Evolutionary conservation across 2,329 filamentous ascomycete genomes (phyloP).

Genomic region (Metarhizium rileyi): DNA sequence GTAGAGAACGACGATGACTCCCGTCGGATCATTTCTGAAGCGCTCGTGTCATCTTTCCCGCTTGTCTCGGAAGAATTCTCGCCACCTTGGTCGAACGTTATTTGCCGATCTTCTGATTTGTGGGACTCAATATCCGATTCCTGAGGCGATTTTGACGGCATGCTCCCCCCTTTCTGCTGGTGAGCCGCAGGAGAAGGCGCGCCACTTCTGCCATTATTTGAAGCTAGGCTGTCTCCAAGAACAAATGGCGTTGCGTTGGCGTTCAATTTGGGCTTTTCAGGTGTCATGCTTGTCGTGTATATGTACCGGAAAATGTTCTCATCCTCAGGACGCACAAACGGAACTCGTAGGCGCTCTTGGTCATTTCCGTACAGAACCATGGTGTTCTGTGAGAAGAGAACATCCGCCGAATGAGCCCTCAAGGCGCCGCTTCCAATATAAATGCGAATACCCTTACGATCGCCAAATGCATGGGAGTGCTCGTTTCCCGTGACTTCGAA

Average conservation of each 20-base stretch:
- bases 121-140: constrained; percentile 24
- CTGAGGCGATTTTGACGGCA: constrained; percentile 25
- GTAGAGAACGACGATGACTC: constrained; percentile 40
- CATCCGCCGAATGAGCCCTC: constrained; percentile 76
- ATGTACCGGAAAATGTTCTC: constrained; percentile 72
- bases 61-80: constrained; percentile 22
- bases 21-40: constrained; percentile 27
- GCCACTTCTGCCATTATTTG: constrained; percentile 3
- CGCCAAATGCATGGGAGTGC: constrained; percentile 24
- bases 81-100: constrained; percentile 32
- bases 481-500: constrained; percentile 63
- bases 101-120: constrained; percentile 25
- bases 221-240: constrained; percentile 22
- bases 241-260: constrained; percentile 37
- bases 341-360: constrained; percentile 76
- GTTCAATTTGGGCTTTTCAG: constrained; percentile 50
- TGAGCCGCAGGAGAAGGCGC: constrained; percentile 7
- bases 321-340: constrained; percentile 86
- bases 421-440: constrained; percentile 86
- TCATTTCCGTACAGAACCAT: constrained; percentile 83
- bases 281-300: constrained; percentile 47
- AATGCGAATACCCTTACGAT: constrained; percentile 62
- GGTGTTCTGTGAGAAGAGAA: constrained; percentile 85
- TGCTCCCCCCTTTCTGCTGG: constrained; percentile 16
- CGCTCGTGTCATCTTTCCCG: constrained; percentile 19